Base-by-base conservation (phyloP, 805 yeast genomes). In the Lachancea mirantina region DNA sequence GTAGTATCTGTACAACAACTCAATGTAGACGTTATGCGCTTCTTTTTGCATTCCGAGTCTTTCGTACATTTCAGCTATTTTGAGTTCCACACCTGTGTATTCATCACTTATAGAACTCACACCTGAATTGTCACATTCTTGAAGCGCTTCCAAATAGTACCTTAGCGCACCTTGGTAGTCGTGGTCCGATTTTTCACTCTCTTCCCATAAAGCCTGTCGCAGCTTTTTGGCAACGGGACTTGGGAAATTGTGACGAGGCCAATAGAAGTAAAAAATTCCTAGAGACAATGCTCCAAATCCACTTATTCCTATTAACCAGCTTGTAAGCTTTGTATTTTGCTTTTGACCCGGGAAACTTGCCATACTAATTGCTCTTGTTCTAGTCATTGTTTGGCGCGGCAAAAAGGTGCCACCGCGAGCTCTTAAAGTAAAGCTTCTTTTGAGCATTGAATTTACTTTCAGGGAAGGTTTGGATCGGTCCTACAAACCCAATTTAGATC, bases 41-140 rank as follows among this genome's bases (percentile, higher is more conserved):
- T 79, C 81, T 9, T 72, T 72, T 19, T 50, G 43, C 74, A 72
- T 67, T 14, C 66, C 68, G 45, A 85, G 56, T 24, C 78, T 66
- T 48, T 84, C 95, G 51, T 75, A 83, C 85, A 85, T 80, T 49
- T 87, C 95, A 8, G 81, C 94, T 21, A 84, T 64, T 49, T 88
- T 84, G 54, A 89, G 65, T 49, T 88, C 94, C 33, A 89, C 74
- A 0, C 96, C 96, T 0, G 96, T 88, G 55, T 83, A 88, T 49
- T 83, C 89, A 49, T 84, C 92, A 36, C 75, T 66, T 19, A 81
- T 46, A 8, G 69, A 70, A 40, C 74, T 71, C 60, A 84, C 53
- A 0, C 66, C 67, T 28, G 74, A 58, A 17, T 67, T 61, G 22
- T 76, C 69, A 23, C 85, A 78, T 40, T 72, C 68, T 18, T 74